Percentiles rank a stretch among this genome's conserved stretches.
Conservation (phyloP, 1,139 yeast species). For the Groenewaldozyma auringiensis region DNA sequence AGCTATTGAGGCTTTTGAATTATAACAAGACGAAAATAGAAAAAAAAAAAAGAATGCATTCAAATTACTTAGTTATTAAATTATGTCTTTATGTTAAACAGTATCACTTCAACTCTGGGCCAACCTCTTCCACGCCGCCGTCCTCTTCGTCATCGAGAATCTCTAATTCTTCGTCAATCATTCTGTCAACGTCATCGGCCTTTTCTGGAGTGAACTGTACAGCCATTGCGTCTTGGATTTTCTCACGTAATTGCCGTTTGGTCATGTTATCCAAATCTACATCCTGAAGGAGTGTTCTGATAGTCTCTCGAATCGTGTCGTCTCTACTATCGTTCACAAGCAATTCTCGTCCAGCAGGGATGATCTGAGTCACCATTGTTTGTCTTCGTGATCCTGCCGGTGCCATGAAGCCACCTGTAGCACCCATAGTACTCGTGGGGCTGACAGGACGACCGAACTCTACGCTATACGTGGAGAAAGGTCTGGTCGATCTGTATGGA, state of each 20-base stretch:
- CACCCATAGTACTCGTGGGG: slow-evolving; percentile 1
- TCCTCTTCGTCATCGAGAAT: slow-evolving; percentile 22
- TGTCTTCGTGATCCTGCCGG: slow-evolving; percentile 7
- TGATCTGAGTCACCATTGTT: slow-evolving; percentile 8
- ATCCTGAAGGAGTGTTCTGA: slow-evolving; percentile 27
- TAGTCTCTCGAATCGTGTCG: slow-evolving; percentile 20
- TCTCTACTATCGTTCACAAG: slow-evolving; percentile 16
- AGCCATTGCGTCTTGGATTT: slow-evolving; percentile 33
- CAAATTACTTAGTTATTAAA: too few species aligned
- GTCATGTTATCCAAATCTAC: slow-evolving; percentile 34
- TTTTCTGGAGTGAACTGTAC: slow-evolving; percentile 28
- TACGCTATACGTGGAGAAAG: slow-evolving; percentile 20
- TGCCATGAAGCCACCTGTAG: background rate
- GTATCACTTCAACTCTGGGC: too few species aligned
- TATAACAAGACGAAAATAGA: too few species aligned
- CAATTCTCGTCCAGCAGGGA: slow-evolving; percentile 12
- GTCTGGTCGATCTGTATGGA: slow-evolving; percentile 11
- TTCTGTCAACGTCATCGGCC: slow-evolving; percentile 26
- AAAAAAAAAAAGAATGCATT: too few species aligned
- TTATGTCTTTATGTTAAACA: too few species aligned
- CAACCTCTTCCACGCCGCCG: background rate
- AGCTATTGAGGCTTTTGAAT: too few species aligned
- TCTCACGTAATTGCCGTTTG: slow-evolving; percentile 31
- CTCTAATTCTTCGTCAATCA: slow-evolving; percentile 33
- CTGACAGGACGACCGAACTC: slow-evolving; percentile 8